Conservation (phyloP, 2,329 filamentous ascomycete genomes). For the Cordyceps fumosorosea region DNA sequence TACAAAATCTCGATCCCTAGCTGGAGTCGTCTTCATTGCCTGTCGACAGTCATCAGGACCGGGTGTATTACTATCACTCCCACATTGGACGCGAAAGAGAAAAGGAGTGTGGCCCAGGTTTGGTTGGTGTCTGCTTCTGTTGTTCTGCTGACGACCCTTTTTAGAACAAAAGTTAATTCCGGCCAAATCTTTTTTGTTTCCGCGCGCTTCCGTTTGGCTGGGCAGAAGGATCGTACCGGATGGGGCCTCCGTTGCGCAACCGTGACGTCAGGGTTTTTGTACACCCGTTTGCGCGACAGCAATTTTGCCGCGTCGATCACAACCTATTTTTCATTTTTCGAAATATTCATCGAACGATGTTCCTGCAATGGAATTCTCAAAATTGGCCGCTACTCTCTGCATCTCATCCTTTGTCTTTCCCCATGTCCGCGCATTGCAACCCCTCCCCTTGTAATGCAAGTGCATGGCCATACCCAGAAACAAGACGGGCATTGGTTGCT, state of each 20-base stretch:
- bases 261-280: background rate
- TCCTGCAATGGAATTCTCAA: background rate
- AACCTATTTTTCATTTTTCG: background rate
- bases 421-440: background rate
- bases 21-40: conserved; percentile 2
- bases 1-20: conserved; percentile 13
- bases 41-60: background rate
- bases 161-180: background rate
- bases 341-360: background rate
- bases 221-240: background rate
- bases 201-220: background rate
- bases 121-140: too few relatives aligned
- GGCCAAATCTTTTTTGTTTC: background rate
- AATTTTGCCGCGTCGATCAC: background rate
- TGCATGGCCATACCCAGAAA: background rate
- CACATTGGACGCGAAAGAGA: background rate
- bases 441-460: background rate
- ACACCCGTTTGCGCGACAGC: background rate
- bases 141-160: background rate
- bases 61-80: background rate
- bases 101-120: background rate
- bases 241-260: background rate
- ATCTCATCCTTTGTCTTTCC: background rate
- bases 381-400: background rate
- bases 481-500: background rate